These are phyloP conservation scores for Pythium insidiosum DNA, from an alignment of 352 stramenopile genomes.

Conservation along the genomic window DNA sequence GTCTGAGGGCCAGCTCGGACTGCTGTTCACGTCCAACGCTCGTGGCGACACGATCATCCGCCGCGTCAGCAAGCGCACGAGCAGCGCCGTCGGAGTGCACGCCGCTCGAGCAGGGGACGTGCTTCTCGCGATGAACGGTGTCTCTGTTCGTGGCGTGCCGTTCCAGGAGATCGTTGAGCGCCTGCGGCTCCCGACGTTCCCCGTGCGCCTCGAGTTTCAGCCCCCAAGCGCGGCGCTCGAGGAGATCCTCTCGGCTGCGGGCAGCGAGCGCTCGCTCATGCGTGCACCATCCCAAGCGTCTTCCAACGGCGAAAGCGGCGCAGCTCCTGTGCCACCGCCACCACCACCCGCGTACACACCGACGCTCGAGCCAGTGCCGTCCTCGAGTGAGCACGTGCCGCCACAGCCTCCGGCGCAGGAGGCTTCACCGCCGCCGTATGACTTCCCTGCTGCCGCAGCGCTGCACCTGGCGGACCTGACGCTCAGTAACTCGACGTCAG, in stretches of 20 bases:
- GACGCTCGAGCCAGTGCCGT: background rate
- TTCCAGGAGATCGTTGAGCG: conserved; percentile 65
- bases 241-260: background rate
- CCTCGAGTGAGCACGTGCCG: background rate
- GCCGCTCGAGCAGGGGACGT: conserved; percentile 66
- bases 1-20: conserved; percentile 49
- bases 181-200: conserved; percentile 52
- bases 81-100: conserved; percentile 43
- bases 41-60: conserved; percentile 53
- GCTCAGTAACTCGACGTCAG: too few relatives aligned
- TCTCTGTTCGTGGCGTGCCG: conserved; percentile 30
- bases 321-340: background rate
- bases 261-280: background rate
- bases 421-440: background rate
- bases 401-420: too few relatives aligned
- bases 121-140: conserved; percentile 59
- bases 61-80: conserved; percentile 59
- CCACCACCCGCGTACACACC: background rate
- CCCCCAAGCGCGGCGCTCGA: conserved; percentile 15
- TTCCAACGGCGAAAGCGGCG: background rate
- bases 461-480: too few relatives aligned
- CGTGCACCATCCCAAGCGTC: conserved; percentile 3
- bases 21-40: conserved; percentile 62
- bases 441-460: too few relatives aligned
- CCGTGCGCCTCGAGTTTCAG: conserved; percentile 59